Evolutionary conservation across 2,329 filamentous ascomycete genomes (phyloP).

Genomic region (Pleomassaria siparia): DNA sequence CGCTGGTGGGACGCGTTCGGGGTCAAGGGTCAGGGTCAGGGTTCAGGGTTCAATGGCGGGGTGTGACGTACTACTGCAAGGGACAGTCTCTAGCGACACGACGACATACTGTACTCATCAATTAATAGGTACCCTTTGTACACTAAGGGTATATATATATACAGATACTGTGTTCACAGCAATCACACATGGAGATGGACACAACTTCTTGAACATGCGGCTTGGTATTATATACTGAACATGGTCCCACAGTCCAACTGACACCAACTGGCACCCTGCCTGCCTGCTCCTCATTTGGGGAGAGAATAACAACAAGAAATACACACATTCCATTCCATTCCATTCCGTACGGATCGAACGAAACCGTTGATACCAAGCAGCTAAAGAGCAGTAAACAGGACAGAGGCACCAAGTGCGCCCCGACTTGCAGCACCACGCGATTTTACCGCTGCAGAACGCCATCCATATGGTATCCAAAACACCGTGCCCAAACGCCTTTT

Average conservation of each 20-base stretch:
- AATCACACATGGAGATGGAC: too few relatives aligned
- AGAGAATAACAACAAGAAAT: neutral
- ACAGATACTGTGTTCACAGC: too few relatives aligned
- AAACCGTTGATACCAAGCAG: neutral
- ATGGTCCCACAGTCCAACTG: too few relatives aligned
- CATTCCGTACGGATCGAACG: neutral
- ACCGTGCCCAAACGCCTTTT: constrained; percentile 1
- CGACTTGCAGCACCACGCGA: neutral
- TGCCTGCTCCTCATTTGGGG: neutral
- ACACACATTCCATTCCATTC: neutral
- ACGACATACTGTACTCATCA: too few relatives aligned
- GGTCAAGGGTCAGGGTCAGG: too few relatives aligned
- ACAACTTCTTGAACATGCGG: too few relatives aligned
- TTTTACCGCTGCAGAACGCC: constrained; percentile 14
- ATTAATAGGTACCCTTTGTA: too few relatives aligned
- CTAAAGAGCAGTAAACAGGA: neutral
- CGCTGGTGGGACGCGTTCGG: neutral
- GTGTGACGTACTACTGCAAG: neutral
- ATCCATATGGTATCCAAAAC: constrained; percentile 5
- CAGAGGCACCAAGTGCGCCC: neutral
- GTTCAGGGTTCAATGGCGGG: too few relatives aligned
- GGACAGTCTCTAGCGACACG: constrained; percentile 2
- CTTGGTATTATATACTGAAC: constrained; percentile 2
- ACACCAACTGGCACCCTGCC: neutral
- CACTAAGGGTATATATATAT: too few relatives aligned